Percentiles rank a stretch among this genome's conserved stretches.
Conservation (phyloP, 176 grass and related monocot species). For the Oryza australiensis region DNA sequence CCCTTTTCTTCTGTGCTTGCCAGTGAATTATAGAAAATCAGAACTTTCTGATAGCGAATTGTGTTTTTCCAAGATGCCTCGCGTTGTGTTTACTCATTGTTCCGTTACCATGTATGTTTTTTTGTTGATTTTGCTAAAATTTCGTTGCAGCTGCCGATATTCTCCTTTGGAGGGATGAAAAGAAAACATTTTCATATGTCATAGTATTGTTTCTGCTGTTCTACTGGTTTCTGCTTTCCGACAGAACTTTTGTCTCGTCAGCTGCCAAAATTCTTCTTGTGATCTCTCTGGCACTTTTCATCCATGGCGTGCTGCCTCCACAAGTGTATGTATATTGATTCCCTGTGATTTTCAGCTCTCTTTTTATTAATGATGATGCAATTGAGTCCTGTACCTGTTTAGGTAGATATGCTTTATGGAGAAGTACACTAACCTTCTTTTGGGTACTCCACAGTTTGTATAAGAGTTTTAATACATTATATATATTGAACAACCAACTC, state of each 20-base stretch:
- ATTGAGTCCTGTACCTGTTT: neutral
- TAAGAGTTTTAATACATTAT: constrained; percentile 20
- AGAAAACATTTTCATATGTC: constrained; percentile 83
- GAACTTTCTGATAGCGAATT: neutral
- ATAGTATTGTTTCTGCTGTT: constrained; percentile 75
- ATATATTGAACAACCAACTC: constrained; percentile 33
- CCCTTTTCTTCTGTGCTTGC: constrained; percentile 14
- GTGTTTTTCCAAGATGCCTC: constrained; percentile 20
- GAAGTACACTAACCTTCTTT: constrained; percentile 13
- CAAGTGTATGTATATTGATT: constrained; percentile 39
- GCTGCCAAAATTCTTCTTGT: constrained; percentile 78
- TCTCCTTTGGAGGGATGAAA: constrained; percentile 98
- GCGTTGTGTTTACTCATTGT: constrained; percentile 4
- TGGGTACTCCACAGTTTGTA: constrained; percentile 2
- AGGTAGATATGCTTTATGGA: constrained; percentile 16
- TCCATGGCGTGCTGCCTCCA: constrained; percentile 79
- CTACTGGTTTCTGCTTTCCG: constrained; percentile 95
- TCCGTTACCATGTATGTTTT: neutral
- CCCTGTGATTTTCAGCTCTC: constrained; percentile 8
- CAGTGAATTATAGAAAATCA: constrained; percentile 2
- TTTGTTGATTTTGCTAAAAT: constrained; percentile 35
- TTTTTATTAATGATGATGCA: constrained; percentile 7
- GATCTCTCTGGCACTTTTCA: constrained; percentile 71
- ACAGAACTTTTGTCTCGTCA: constrained; percentile 81
- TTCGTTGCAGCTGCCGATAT: constrained; percentile 76